These are phyloP conservation scores for Aegle marmelos DNA, from an alignment of 345 rosid genomes.

Conservation along the genomic window DNA sequence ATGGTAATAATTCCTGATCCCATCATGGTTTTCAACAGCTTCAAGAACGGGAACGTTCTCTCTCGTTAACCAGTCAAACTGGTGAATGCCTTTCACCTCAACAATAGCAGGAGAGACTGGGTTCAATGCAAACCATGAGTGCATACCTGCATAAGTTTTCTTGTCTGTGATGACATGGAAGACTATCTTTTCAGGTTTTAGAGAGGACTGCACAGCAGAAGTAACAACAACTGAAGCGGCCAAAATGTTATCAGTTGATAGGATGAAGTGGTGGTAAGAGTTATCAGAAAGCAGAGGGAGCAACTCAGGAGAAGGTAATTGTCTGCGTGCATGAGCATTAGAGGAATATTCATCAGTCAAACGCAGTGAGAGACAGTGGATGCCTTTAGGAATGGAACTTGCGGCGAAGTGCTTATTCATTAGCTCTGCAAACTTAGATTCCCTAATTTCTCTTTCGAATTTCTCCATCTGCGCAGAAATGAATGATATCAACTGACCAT, in stretches of 20 bases:
- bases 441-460: slow-evolving; percentile 80
- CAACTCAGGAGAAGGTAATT: slow-evolving; percentile 96
- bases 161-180: slow-evolving; percentile 97
- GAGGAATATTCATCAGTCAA: slow-evolving; percentile 98
- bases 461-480: slow-evolving; percentile 75
- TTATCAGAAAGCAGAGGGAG: slow-evolving; percentile 94
- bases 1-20: slow-evolving; percentile 86
- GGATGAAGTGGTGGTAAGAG: slow-evolving; percentile 78
- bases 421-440: slow-evolving; percentile 86
- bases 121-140: slow-evolving; percentile 98
- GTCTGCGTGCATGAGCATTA: slow-evolving; percentile 96
- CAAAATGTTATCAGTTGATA: slow-evolving; percentile 92
- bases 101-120: slow-evolving; percentile 82
- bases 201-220: slow-evolving; percentile 82
- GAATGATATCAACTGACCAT: slow-evolving; percentile 5
- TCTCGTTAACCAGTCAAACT: slow-evolving; percentile 97
- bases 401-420: slow-evolving; percentile 99
- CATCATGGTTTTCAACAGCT: slow-evolving; percentile 88
- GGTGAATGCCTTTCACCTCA: slow-evolving; percentile 97
- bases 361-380: slow-evolving; percentile 92
- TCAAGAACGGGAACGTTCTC: slow-evolving; percentile 99
- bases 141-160: slow-evolving; percentile 99
- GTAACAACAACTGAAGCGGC: slow-evolving; percentile 98
- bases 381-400: slow-evolving; percentile 95
- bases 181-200: slow-evolving; percentile 86